A percentile compares a stretch with the other conserved stretches of the same genome.
Conservation (phyloP, 768 basidiomycete genomes). For the Russula vinacea region DNA sequence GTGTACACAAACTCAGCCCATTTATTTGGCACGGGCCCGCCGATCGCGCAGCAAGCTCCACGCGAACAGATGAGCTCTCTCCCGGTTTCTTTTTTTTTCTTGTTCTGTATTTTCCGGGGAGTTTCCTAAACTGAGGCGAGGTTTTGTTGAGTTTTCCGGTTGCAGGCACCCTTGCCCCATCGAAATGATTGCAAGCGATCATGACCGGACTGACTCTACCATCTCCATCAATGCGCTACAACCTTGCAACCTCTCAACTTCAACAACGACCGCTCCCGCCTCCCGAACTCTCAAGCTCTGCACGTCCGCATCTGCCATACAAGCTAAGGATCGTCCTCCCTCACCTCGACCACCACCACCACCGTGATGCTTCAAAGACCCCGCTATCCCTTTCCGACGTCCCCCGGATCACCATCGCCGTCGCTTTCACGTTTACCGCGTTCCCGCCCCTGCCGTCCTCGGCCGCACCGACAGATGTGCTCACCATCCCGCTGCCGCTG, state of each 20-base stretch:
- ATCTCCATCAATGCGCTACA: conserved; percentile 31
- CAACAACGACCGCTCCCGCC: conserved; percentile 23
- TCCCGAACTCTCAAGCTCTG: conserved; percentile 28
- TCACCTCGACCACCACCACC: conserved; percentile 1
- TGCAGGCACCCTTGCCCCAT: conserved; percentile 40
- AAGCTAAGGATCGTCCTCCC: conserved; percentile 18
- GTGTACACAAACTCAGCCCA: too few species aligned
- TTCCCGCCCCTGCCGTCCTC: conserved; percentile 19
- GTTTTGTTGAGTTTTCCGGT: conserved; percentile 23
- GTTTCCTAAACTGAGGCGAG: background rate
- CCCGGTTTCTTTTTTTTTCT: too few species aligned
- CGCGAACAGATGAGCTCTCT: too few species aligned
- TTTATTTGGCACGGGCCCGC: too few species aligned
- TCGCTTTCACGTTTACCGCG: conserved; percentile 37
- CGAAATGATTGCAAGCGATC: conserved; percentile 28
- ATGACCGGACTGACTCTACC: conserved; percentile 22
- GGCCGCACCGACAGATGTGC: conserved; percentile 34
- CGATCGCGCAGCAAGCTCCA: too few species aligned
- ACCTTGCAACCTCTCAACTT: conserved; percentile 18
- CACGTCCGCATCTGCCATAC: conserved; percentile 25
- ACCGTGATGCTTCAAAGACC: conserved; percentile 7
- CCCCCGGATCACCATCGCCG: conserved; percentile 22
- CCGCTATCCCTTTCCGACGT: conserved; percentile 26
- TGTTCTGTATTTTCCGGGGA: conserved; percentile 4
- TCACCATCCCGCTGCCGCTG: conserved; percentile 26